Conservation (phyloP, 129 eudicot genomes). For the Sambucus nigra region DNA sequence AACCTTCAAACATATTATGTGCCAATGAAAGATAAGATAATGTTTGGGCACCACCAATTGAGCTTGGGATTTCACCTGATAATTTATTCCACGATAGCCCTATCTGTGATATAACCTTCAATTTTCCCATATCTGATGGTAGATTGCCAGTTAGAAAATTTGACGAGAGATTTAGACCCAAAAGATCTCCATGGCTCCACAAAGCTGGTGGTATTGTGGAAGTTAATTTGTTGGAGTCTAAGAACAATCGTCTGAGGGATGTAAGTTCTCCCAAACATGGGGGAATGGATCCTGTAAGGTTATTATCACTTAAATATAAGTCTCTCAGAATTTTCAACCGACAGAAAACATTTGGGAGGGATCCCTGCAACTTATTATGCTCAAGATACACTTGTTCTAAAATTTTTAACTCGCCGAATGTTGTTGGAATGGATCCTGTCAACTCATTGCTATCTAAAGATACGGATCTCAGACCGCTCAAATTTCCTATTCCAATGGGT, state of each 20-base stretch:
- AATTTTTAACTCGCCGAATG: constrained; percentile 1
- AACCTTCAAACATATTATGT: constrained; percentile 11
- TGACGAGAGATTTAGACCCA: constrained; percentile 14
- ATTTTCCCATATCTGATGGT: constrained; percentile 5
- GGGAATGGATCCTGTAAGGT: constrained; percentile 8
- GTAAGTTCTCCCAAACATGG: constrained; percentile 17
- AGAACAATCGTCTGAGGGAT: constrained; percentile 1
- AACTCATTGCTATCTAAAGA: constrained; percentile 8
- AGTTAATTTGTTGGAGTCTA: constrained; percentile 10
- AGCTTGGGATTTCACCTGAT: constrained; percentile 12
- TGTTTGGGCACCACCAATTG: not conserved
- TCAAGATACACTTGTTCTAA: not conserved
- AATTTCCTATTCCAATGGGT: constrained; percentile 19
- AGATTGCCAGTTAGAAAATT: constrained; percentile 15
- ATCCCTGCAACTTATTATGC: constrained; percentile 6
- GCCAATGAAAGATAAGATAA: constrained; percentile 4
- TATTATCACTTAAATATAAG: not conserved
- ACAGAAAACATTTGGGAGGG: constrained; percentile 13
- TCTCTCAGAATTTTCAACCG: not conserved
- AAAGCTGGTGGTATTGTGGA: constrained; percentile 12
- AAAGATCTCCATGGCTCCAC: constrained; percentile 12
- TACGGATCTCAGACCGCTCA: constrained; percentile 9
- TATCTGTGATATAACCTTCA: constrained; percentile 1
- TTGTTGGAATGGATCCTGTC: constrained; percentile 13
- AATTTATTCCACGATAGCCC: constrained; percentile 12